Percentiles rank a stretch among this genome's conserved stretches.
phyloP scores from a whole-genome alignment of 192 early-diverging fungal genomes.

The Dimargaris xerosporica region DNA sequence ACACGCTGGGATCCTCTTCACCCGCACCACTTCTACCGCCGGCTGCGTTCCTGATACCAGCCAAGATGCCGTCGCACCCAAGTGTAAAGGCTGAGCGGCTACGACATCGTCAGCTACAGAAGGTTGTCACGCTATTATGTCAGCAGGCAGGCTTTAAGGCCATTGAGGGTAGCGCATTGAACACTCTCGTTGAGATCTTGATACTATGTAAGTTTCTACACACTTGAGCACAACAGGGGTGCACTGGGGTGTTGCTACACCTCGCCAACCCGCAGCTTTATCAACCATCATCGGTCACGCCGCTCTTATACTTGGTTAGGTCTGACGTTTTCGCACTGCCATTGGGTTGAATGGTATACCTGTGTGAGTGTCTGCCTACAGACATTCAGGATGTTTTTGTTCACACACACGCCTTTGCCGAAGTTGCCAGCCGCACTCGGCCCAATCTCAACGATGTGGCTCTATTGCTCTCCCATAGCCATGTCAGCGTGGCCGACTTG shows the following conservation, averaged over 20 bases:
- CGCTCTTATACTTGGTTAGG: not conserved
- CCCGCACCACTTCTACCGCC: too few relatives aligned
- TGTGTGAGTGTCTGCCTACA: not conserved
- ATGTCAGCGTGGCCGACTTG: not conserved
- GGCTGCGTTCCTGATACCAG: not conserved
- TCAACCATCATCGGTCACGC: not conserved
- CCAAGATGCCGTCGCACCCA: not conserved
- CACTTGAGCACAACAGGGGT: not conserved
- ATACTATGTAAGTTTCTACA: not conserved
- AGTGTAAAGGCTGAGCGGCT: not conserved
- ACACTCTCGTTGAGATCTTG: slow-evolving; percentile 5
- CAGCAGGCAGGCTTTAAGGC: not conserved
- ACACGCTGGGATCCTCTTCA: too few relatives aligned
- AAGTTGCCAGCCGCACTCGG: slow-evolving; percentile 9
- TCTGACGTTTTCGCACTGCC: not conserved
- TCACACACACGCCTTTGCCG: slow-evolving; percentile 8
- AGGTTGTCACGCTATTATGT: not conserved
- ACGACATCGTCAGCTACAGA: not conserved
- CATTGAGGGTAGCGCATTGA: not conserved
- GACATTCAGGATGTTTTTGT: slow-evolving; percentile 5
- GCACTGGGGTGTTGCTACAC: not conserved
- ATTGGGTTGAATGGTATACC: not conserved
- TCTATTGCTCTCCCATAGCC: slow-evolving; percentile 5
- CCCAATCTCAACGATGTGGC: slow-evolving; percentile 12
- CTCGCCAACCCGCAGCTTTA: not conserved